These are phyloP conservation scores for Craspedostauros australis DNA, from an alignment of 108 stramenopile genomes.

Conservation along the genomic window DNA sequence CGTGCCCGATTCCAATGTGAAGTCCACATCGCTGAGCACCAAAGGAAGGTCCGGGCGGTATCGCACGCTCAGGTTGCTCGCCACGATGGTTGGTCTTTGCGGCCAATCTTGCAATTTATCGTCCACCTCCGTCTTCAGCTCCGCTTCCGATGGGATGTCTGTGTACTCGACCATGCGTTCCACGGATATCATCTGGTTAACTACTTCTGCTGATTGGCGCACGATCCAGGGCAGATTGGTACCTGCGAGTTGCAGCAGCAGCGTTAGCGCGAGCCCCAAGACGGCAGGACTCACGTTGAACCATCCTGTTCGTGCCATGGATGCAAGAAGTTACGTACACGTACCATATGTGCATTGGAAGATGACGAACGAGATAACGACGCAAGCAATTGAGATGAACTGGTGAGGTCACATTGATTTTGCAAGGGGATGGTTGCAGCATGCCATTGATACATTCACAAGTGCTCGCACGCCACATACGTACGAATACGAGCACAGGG, in stretches of 20 bases:
- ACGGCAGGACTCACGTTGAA: conserved; percentile 70
- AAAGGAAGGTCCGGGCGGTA: conserved; percentile 76
- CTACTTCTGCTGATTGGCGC: conserved; percentile 83
- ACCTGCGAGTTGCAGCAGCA: conserved; percentile 61
- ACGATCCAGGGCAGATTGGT: conserved; percentile 73
- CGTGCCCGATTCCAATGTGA: conserved; percentile 57
- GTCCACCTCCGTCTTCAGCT: conserved; percentile 46
- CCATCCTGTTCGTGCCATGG: conserved; percentile 24
- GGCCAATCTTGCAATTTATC: conserved; percentile 56
- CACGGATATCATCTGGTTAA: conserved; percentile 90
- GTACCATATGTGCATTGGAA: too few relatives aligned
- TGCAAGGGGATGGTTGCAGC: too few relatives aligned
- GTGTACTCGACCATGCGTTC: conserved; percentile 76
- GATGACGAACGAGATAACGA: too few relatives aligned
- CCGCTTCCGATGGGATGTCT: conserved; percentile 62
- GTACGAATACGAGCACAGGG: too few relatives aligned
- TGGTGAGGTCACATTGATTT: too few relatives aligned
- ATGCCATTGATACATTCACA: too few relatives aligned
- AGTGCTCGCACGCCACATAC: too few relatives aligned
- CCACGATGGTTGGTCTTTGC: conserved; percentile 49
- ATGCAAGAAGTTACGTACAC: too few relatives aligned
- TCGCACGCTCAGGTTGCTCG: conserved; percentile 53
- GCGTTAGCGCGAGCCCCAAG: conserved; percentile 63
- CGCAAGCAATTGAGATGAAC: too few relatives aligned
- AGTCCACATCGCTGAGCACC: conserved; percentile 52